Evolutionary conservation across 306 rosid genomes (phyloP).

Genomic region (Fragaria iinumae): DNA sequence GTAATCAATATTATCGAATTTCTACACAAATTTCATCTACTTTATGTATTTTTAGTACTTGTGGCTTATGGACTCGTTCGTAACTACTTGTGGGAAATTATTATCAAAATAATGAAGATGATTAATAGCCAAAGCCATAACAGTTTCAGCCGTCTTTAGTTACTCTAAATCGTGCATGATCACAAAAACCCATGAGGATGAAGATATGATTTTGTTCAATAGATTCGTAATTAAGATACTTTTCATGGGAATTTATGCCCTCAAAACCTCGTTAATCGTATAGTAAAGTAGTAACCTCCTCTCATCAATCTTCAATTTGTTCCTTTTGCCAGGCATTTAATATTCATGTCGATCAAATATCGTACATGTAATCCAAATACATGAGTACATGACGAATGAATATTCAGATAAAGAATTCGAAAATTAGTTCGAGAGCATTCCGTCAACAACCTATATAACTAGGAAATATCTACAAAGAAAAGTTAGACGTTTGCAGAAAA

Average conservation of each 20-base stretch:
- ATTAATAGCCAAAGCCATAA: not conserved
- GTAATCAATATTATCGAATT: too few relatives aligned
- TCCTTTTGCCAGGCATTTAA: not conserved
- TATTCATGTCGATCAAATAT: not conserved
- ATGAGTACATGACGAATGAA: not conserved
- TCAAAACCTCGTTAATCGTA: slow-evolving; percentile 29
- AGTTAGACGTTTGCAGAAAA: too few relatives aligned
- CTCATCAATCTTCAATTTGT: not conserved
- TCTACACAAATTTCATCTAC: too few relatives aligned
- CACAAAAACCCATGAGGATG: not conserved
- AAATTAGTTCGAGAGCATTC: not conserved
- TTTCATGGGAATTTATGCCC: slow-evolving; percentile 19
- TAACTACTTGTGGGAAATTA: not conserved
- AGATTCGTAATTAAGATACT: slow-evolving; percentile 16
- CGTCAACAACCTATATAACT: not conserved
- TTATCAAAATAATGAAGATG: not conserved
- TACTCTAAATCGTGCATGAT: not conserved
- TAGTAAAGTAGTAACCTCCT: slow-evolving; percentile 15
- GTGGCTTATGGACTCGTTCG: too few relatives aligned
- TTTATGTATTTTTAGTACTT: too few relatives aligned
- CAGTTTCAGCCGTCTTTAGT: not conserved
- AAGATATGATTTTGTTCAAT: not conserved
- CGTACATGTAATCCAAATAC: not conserved
- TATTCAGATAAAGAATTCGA: too few relatives aligned
- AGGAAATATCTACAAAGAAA: not conserved